These are phyloP conservation scores for Trematosphaeria pertusa DNA, from an alignment of 2,329 filamentous ascomycete genomes.

Conservation along the genomic window DNA sequence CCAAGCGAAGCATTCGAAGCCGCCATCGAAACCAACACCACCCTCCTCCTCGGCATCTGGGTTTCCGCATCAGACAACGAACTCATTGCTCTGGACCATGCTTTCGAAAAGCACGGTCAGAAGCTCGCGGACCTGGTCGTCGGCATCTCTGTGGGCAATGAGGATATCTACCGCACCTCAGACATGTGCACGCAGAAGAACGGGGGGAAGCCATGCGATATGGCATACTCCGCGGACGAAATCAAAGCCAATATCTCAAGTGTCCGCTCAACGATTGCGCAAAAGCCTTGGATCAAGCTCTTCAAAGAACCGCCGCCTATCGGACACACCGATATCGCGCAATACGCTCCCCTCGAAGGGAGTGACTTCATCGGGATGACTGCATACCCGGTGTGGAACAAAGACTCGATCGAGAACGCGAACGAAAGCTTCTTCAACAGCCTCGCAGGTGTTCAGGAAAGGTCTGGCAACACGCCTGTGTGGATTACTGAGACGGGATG, in stretches of 20 bases:
- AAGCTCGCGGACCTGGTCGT: slow-evolving; percentile 59
- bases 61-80: slow-evolving; percentile 31
- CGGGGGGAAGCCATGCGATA: slow-evolving; percentile 54
- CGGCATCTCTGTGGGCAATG: slow-evolving; percentile 42
- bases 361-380: slow-evolving; percentile 44
- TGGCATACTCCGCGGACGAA: slow-evolving; percentile 66
- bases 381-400: slow-evolving; percentile 42
- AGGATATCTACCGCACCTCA: slow-evolving; percentile 65
- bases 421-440: slow-evolving; percentile 47
- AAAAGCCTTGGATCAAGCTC: slow-evolving; percentile 45
- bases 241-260: slow-evolving; percentile 63
- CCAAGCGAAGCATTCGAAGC: slow-evolving; percentile 61
- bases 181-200: slow-evolving; percentile 3
- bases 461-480: slow-evolving; percentile 31
- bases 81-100: slow-evolving; percentile 37
- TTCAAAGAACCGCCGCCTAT: slow-evolving; percentile 18
- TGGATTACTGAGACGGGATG: slow-evolving; percentile 48
- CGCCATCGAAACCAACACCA: slow-evolving; percentile 40
- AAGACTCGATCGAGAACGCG: slow-evolving; percentile 36
- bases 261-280: slow-evolving; percentile 35
- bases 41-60: slow-evolving; percentile 41
- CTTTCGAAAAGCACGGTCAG: slow-evolving; percentile 40
- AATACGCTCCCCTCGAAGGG: slow-evolving; percentile 33
- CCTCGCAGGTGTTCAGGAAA: slow-evolving; percentile 27
- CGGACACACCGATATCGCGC: slow-evolving; percentile 43